A percentile compares a stretch with the other conserved stretches of the same genome.
phyloP scores from a whole-genome alignment of 371 early-diverging fungal genomes.

The Mortierella sp. region DNA sequence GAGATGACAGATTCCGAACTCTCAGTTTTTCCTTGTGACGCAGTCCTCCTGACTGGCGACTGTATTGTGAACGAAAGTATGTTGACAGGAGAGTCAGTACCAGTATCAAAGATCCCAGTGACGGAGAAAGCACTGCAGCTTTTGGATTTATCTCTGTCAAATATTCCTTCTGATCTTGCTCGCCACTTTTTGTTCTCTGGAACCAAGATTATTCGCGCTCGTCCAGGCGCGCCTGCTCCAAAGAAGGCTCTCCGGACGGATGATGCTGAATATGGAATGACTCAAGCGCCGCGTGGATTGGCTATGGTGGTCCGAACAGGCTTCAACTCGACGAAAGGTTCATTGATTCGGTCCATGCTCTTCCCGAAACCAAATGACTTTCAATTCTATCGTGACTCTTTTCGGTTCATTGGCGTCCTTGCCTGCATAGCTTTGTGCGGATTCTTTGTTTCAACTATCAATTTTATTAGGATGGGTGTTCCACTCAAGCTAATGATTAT shows the following conservation, averaged over 20 bases:
- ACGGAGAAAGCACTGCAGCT: conserved; percentile 76
- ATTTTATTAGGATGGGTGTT: conserved; percentile 86
- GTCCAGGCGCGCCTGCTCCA: conserved; percentile 50
- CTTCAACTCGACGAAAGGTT: conserved; percentile 98
- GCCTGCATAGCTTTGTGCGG: conserved; percentile 84
- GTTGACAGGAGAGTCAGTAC: conserved; percentile 96
- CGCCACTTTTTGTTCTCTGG: conserved; percentile 93
- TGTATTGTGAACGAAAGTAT: conserved; percentile 99
- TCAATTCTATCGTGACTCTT: conserved; percentile 96
- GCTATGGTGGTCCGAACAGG: conserved; percentile 95
- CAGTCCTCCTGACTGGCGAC: conserved; percentile 94
- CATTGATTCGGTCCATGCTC: conserved; percentile 94
- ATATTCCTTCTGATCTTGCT: conserved; percentile 77
- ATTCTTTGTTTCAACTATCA: conserved; percentile 86
- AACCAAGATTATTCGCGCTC: conserved; percentile 91
- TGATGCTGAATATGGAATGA: conserved; percentile 28
- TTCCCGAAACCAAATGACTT: conserved; percentile 96
- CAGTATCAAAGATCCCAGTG: conserved; percentile 84
- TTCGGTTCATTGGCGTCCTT: conserved; percentile 94
- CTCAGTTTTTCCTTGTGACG: conserved; percentile 93
- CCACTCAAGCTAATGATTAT: conserved; percentile 77
- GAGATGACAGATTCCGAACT: conserved; percentile 78
- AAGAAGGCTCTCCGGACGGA: conserved; percentile 31
- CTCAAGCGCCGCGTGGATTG: conserved; percentile 62
- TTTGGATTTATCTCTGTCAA: conserved; percentile 78